phyloP scores from a whole-genome alignment of 192 early-diverging fungal genomes.

The Mortierella hygrophila region DNA sequence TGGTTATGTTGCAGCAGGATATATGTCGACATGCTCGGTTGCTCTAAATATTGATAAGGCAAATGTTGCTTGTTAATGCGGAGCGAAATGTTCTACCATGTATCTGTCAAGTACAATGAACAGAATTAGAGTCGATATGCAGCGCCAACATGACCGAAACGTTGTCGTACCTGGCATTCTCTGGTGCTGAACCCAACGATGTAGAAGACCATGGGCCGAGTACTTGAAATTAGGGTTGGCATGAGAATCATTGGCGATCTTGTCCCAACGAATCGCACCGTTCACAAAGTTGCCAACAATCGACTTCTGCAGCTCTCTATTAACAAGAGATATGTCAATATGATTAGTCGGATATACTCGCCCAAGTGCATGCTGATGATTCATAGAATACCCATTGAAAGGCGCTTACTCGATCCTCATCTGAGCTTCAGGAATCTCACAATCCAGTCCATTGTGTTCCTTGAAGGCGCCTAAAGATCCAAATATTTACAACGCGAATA shows the following conservation, averaged over 20 bases:
- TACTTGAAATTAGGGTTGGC: slow-evolving; percentile 23
- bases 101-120: not conserved
- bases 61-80: not conserved
- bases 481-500: not conserved
- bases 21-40: slow-evolving; percentile 13
- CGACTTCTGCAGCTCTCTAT: slow-evolving; percentile 1
- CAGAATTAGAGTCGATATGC: not conserved
- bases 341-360: not conserved
- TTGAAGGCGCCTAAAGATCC: slow-evolving; percentile 10
- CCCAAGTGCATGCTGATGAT: not conserved
- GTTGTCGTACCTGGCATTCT: slow-evolving; percentile 7
- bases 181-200: slow-evolving; percentile 12
- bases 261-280: slow-evolving; percentile 32
- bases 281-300: slow-evolving; percentile 2
- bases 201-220: slow-evolving; percentile 21
- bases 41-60: not conserved
- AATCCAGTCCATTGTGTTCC: slow-evolving; percentile 4
- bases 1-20: slow-evolving; percentile 43
- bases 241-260: slow-evolving; percentile 22
- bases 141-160: not conserved
- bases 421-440: not conserved
- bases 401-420: not conserved
- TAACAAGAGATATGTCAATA: not conserved
- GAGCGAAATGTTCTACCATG: not conserved
- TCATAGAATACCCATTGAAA: not conserved